phyloP scores from a whole-genome alignment of 2,329 filamentous ascomycete species.

The Acrodontium crateriforme region DNA sequence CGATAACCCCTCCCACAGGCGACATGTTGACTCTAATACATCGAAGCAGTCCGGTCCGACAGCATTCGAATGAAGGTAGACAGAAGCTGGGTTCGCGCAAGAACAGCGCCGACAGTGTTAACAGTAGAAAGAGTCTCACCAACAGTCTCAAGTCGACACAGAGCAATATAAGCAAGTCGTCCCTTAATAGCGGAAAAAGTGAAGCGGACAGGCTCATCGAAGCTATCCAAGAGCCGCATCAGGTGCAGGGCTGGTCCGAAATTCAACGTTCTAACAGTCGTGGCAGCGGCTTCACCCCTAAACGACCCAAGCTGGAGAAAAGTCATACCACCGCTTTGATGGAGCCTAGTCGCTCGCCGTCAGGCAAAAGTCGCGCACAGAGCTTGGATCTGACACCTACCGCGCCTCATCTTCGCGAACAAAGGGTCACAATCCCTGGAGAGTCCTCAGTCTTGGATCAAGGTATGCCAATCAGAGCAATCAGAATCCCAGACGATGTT shows the following conservation, averaged over 20 bases:
- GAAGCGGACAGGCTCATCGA: constrained; percentile 60
- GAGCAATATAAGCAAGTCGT: constrained; percentile 19
- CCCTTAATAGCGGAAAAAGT: constrained; percentile 34
- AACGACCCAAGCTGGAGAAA: constrained; percentile 14
- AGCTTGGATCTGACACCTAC: constrained; percentile 11
- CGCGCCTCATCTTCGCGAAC: constrained; percentile 20
- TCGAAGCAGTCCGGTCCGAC: not conserved
- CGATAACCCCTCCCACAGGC: constrained; percentile 10
- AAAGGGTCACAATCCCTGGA: constrained; percentile 31
- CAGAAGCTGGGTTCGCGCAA: constrained; percentile 14
- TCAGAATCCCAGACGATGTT: constrained; percentile 34
- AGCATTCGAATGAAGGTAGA: not conserved
- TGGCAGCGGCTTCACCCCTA: constrained; percentile 3
- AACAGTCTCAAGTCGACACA: constrained; percentile 29
- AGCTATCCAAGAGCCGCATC: constrained; percentile 49
- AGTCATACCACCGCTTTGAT: constrained; percentile 13
- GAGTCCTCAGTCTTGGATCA: constrained; percentile 27
- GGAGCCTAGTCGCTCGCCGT: constrained; percentile 4
- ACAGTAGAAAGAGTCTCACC: constrained; percentile 39
- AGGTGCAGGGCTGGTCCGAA: constrained; percentile 17
- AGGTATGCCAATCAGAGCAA: constrained; percentile 28
- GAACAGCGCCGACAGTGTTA: constrained; percentile 31
- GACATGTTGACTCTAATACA: constrained; percentile 45
- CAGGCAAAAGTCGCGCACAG: constrained; percentile 6
- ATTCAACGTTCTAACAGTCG: constrained; percentile 9